phyloP scores from a whole-genome alignment of 352 stramenopile species.

The Stramenopiles sp. region DNA sequence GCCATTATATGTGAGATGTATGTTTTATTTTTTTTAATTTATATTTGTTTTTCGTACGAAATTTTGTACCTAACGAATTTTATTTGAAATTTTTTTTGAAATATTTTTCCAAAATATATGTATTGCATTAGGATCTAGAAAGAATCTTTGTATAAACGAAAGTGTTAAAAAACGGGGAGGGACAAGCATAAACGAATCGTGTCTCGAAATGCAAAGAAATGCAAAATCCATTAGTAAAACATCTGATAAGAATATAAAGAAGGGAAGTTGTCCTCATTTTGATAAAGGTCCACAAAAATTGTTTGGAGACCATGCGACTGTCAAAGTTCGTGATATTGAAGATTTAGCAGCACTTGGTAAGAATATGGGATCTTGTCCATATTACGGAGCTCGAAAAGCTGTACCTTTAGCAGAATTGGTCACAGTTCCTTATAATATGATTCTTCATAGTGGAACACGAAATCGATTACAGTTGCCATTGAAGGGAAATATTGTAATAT shows the following conservation, averaged over 20 bases:
- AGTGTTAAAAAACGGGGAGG: too few species aligned
- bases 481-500: constrained; percentile 54
- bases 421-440: constrained; percentile 46
- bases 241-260: constrained; percentile 21
- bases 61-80: too few species aligned
- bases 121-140: too few species aligned
- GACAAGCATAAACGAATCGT: constrained; percentile 17
- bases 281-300: constrained; percentile 1
- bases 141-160: too few species aligned
- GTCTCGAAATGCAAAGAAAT: constrained; percentile 18
- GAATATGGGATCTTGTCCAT: constrained; percentile 62
- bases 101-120: too few species aligned
- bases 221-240: background rate
- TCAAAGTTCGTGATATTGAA: constrained; percentile 55
- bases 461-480: constrained; percentile 45
- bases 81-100: too few species aligned
- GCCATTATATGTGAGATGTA: too few species aligned
- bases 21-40: too few species aligned
- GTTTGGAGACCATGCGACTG: constrained; percentile 11
- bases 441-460: constrained; percentile 47
- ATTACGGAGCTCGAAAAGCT: constrained; percentile 66
- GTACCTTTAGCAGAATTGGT: constrained; percentile 38
- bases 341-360: constrained; percentile 52
- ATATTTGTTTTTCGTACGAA: too few species aligned
- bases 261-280: constrained; percentile 20